A percentile compares a stretch with the other conserved stretches of the same genome.
Conservation (phyloP, 768 basidiomycete species). For the Lactarius psammicola region DNA sequence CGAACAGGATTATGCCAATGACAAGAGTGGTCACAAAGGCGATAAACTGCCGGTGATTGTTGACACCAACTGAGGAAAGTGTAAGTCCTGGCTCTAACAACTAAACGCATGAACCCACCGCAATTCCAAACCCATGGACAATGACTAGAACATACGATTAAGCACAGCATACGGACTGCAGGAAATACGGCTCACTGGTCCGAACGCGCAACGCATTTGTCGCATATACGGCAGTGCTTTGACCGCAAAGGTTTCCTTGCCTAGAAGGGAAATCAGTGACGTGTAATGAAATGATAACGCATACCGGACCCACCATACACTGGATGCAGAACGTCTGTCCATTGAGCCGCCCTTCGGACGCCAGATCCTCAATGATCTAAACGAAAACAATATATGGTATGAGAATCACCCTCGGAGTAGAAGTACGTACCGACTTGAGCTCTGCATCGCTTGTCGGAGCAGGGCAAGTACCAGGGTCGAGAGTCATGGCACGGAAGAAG, state of each 20-base stretch:
- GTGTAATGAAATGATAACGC: neutral
- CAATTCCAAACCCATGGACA: slow-evolving; percentile 99
- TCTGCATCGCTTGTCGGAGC: slow-evolving; percentile 80
- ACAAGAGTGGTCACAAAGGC: slow-evolving; percentile 89
- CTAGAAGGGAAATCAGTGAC: slow-evolving; percentile 37
- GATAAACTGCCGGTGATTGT: slow-evolving; percentile 95
- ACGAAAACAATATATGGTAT: neutral
- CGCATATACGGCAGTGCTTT: slow-evolving; percentile 92
- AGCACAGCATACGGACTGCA: slow-evolving; percentile 13
- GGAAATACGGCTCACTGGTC: slow-evolving; percentile 71
- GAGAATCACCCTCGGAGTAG: neutral
- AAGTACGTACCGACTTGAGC: slow-evolving; percentile 71
- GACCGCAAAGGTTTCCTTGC: slow-evolving; percentile 88
- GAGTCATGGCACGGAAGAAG: slow-evolving; percentile 84
- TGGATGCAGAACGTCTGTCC: slow-evolving; percentile 96
- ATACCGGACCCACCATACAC: slow-evolving; percentile 68
- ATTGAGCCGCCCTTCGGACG: slow-evolving; percentile 83
- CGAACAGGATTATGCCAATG: slow-evolving; percentile 73
- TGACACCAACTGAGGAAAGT: slow-evolving; percentile 64
- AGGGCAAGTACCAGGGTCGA: slow-evolving; percentile 89
- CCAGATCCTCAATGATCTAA: slow-evolving; percentile 88
- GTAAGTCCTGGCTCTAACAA: slow-evolving; percentile 10
- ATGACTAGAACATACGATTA: slow-evolving; percentile 52
- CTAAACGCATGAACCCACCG: slow-evolving; percentile 49
- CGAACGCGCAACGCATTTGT: slow-evolving; percentile 85